phyloP scores from a whole-genome alignment of 345 rosid genomes.

The Brassica cretica region DNA sequence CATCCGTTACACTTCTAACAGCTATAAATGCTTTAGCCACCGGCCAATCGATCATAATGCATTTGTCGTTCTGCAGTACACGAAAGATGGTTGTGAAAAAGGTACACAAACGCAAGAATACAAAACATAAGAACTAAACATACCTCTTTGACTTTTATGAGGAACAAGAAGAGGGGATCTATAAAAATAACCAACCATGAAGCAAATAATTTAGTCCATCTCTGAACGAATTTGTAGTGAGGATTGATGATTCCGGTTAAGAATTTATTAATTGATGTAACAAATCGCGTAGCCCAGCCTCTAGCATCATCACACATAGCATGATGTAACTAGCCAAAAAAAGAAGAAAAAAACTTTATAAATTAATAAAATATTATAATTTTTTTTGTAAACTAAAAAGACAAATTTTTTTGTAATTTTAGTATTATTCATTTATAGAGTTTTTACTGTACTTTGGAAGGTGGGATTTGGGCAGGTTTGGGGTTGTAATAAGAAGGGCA shows the following conservation, averaged over 20 bases:
- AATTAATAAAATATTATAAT: no score
- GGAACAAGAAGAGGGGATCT: slow-evolving; percentile 82
- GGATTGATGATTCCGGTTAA: slow-evolving; percentile 82
- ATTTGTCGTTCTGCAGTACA: slow-evolving; percentile 44
- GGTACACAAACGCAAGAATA: background rate
- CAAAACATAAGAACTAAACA: background rate
- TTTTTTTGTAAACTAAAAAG: no score
- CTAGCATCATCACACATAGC: slow-evolving; percentile 73
- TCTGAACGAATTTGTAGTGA: slow-evolving; percentile 59
- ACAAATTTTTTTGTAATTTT: no score
- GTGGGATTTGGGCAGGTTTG: slow-evolving; percentile 40
- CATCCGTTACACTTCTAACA: slow-evolving; percentile 62
- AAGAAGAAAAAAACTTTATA: background rate
- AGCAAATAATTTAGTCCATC: slow-evolving; percentile 62
- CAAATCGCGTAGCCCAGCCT: slow-evolving; percentile 70
- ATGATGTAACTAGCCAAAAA: slow-evolving; percentile 55
- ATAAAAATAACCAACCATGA: slow-evolving; percentile 61
- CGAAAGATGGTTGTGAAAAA: background rate
- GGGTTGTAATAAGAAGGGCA: slow-evolving; percentile 67
- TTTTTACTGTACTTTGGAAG: slow-evolving; percentile 28
- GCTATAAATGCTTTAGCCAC: slow-evolving; percentile 47
- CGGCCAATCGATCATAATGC: slow-evolving; percentile 54
- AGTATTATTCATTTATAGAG: no score
- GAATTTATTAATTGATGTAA: slow-evolving; percentile 38
- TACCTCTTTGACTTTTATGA: slow-evolving; percentile 57